Percentiles rank a stretch among this genome's conserved stretches.
Evolutionary conservation across 2,329 filamentous ascomycete genomes (phyloP).

Genomic region (Rachicladosporium sp.): DNA sequence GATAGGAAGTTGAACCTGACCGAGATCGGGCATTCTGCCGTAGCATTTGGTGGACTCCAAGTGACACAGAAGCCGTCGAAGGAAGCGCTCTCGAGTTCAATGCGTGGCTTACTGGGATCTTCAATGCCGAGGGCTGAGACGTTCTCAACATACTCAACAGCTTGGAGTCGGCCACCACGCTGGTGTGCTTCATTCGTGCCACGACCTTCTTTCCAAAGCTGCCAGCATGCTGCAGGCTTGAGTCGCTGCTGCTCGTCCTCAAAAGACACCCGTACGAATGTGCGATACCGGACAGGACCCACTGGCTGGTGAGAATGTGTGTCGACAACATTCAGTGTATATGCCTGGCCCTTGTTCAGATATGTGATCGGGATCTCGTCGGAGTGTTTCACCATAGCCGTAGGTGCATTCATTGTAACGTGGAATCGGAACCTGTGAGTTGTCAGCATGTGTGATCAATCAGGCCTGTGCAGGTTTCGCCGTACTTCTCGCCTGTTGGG

Average conservation of each 20-base stretch:
- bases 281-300: slow-evolving; percentile 64
- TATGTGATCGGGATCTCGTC: slow-evolving; percentile 97
- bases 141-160: slow-evolving; percentile 80
- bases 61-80: slow-evolving; percentile 90
- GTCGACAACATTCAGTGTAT: slow-evolving; percentile 74
- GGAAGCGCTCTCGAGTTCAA: slow-evolving; percentile 50
- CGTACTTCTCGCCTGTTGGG: slow-evolving; percentile 36
- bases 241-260: slow-evolving; percentile 89
- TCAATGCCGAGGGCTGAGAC: slow-evolving; percentile 43
- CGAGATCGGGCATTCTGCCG: slow-evolving; percentile 71
- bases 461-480: slow-evolving; percentile 4
- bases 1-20: slow-evolving; percentile 98
- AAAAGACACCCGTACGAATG: slow-evolving; percentile 88
- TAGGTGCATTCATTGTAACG: slow-evolving; percentile 81
- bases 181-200: slow-evolving; percentile 95
- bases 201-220: slow-evolving; percentile 88
- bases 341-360: slow-evolving; percentile 93
- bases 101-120: slow-evolving; percentile 31
- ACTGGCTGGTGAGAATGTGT: slow-evolving; percentile 49
- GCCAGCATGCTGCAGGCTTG: slow-evolving; percentile 74
- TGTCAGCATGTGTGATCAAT: slow-evolving; percentile 14
- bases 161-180: slow-evolving; percentile 79
- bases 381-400: slow-evolving; percentile 82
- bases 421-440: slow-evolving; percentile 65
- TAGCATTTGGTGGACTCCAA: slow-evolving; percentile 58